A percentile compares a stretch with the other conserved stretches of the same genome.
phyloP scores from a whole-genome alignment of 2,329 filamentous ascomycete genomes.

The Rhynchosporium agropyri region DNA sequence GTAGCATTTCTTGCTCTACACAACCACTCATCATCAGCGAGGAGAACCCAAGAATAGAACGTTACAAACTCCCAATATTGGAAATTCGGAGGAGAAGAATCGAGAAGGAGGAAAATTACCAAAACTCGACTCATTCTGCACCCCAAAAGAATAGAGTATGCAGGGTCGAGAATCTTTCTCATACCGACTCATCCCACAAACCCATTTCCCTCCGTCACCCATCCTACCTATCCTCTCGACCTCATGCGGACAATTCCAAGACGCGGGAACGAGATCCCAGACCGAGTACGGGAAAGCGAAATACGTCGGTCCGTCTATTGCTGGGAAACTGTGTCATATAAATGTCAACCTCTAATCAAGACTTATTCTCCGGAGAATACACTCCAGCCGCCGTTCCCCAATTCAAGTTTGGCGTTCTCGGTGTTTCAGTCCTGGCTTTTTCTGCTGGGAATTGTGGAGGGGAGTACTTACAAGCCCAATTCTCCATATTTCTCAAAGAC shows the following conservation, averaged over 20 bases:
- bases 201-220: constrained; percentile 47
- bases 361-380: no score
- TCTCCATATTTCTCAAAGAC: constrained; percentile 35
- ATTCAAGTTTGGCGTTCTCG: no score
- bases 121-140: constrained; percentile 45
- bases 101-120: constrained; percentile 23
- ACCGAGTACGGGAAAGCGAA: constrained; percentile 39
- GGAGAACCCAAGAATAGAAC: neutral
- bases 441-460: no score
- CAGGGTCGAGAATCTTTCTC: constrained; percentile 39
- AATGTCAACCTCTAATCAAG: neutral
- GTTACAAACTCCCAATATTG: neutral
- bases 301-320: constrained; percentile 27
- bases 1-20: constrained; percentile 44
- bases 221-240: constrained; percentile 45
- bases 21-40: neutral
- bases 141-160: constrained; percentile 46
- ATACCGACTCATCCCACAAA: constrained; percentile 46
- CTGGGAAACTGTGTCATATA: constrained; percentile 33
- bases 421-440: no score
- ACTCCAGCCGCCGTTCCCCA: no score
- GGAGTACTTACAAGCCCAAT: constrained; percentile 37
- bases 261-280: constrained; percentile 46
- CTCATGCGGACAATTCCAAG: constrained; percentile 46
- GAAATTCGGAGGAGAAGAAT: neutral